Evolutionary conservation across 352 stramenopile species (phyloP).

Genomic region (Phytopythium vexans): DNA sequence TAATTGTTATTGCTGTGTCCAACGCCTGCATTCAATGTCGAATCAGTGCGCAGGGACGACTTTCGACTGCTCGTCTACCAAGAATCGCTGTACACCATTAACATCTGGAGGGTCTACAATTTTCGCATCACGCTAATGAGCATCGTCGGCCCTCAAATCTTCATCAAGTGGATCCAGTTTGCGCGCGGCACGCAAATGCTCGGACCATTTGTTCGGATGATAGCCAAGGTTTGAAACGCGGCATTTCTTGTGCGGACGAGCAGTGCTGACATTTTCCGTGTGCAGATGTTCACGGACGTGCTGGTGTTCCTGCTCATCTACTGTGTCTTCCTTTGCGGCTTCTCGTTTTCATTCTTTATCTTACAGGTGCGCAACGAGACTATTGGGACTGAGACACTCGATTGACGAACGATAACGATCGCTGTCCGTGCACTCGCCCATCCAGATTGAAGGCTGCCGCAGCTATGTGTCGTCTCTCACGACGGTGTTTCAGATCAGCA

Average conservation of each 20-base stretch:
- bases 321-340: slow-evolving; percentile 65
- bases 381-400: not conserved
- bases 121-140: slow-evolving; percentile 76
- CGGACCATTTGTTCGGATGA: slow-evolving; percentile 82
- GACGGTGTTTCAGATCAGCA: slow-evolving; percentile 68
- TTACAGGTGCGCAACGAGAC: slow-evolving; percentile 43
- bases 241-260: not conserved
- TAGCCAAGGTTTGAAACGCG: slow-evolving; percentile 55
- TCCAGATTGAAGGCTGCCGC: slow-evolving; percentile 63
- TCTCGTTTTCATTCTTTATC: slow-evolving; percentile 81
- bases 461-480: slow-evolving; percentile 56
- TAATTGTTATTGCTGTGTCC: too few relatives aligned
- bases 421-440: not conserved
- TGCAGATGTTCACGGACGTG: slow-evolving; percentile 82
- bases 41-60: slow-evolving; percentile 16
- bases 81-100: slow-evolving; percentile 57
- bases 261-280: not conserved
- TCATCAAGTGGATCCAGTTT: slow-evolving; percentile 83
- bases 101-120: slow-evolving; percentile 59
- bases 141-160: slow-evolving; percentile 75
- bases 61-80: slow-evolving; percentile 55
- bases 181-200: slow-evolving; percentile 59
- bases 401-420: not conserved
- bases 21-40: too few relatives aligned
- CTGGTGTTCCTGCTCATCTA: slow-evolving; percentile 74